phyloP scores from a whole-genome alignment of 1,284 basidiomycete species.

The Cryptococcus sp. region DNA sequence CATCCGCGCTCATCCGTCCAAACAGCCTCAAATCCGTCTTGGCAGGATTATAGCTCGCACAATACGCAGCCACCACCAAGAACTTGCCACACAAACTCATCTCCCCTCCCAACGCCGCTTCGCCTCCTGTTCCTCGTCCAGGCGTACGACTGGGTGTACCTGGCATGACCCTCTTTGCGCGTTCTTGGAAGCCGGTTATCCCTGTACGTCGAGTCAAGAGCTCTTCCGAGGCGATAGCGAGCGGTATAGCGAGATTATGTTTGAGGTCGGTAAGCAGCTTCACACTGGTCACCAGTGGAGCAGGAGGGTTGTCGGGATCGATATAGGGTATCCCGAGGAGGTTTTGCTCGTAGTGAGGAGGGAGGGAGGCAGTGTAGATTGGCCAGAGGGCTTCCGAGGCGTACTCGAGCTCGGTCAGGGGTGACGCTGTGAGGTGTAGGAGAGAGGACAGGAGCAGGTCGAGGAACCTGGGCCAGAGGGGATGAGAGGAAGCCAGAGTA shows the following conservation, averaged over 20 bases:
- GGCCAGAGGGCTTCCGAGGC: conserved; percentile 75
- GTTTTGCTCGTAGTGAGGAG: conserved; percentile 32
- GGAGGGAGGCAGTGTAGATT: conserved; percentile 44
- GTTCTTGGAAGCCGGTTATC: conserved; percentile 22
- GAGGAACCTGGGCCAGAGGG: conserved; percentile 63
- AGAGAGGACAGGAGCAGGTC: conserved; percentile 61
- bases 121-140: not conserved
- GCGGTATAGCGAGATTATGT: conserved; percentile 31
- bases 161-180: conserved; percentile 14
- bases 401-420: conserved; percentile 66
- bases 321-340: conserved; percentile 18
- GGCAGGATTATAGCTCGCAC: conserved; percentile 80
- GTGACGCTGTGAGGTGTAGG: conserved; percentile 57
- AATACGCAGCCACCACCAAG: conserved; percentile 71
- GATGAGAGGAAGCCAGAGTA: conserved; percentile 35
- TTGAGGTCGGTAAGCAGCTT: conserved; percentile 44
- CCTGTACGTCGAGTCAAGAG: conserved; percentile 31
- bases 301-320: conserved; percentile 16
- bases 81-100: conserved; percentile 64
- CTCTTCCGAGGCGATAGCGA: conserved; percentile 35
- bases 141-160: not conserved
- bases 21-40: conserved; percentile 78
- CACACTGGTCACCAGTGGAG: conserved; percentile 29
- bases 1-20: conserved; percentile 59
- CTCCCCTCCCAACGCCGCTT: conserved; percentile 9